phyloP scores from a whole-genome alignment of 2,329 filamentous ascomycete species.

The Juglanconis oblonga region DNA sequence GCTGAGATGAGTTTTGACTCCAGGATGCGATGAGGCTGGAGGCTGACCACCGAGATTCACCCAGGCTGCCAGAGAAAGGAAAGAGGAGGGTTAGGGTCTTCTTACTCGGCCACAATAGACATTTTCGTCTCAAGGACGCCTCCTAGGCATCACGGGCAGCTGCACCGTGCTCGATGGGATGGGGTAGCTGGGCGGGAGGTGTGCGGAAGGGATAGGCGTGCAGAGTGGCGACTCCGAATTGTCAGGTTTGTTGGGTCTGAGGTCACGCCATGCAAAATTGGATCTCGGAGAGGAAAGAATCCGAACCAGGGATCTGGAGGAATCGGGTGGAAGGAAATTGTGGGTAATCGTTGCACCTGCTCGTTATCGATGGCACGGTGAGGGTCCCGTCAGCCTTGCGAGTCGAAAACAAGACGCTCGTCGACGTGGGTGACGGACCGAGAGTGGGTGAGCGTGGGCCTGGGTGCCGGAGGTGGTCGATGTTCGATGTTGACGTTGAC shows the following conservation, averaged over 20 bases:
- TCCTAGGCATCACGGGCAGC: constrained; percentile 15
- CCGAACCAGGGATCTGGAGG: constrained; percentile 11
- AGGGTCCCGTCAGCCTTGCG: background rate
- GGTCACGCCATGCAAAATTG: constrained; percentile 18
- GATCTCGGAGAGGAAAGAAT: constrained; percentile 12
- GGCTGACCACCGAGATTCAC: no score
- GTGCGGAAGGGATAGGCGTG: background rate
- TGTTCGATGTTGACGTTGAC: no score
- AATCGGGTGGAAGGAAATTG: constrained; percentile 13
- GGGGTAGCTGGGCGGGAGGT: background rate
- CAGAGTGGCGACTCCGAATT: background rate
- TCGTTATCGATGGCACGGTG: background rate
- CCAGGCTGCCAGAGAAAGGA: background rate
- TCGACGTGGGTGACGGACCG: no score
- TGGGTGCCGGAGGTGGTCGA: no score
- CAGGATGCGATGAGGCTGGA: no score
- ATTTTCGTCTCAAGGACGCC: constrained; percentile 27
- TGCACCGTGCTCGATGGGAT: constrained; percentile 1
- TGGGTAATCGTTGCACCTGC: constrained; percentile 9
- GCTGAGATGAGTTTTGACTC: background rate
- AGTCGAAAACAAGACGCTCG: no score
- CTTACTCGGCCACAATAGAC: constrained; percentile 47
- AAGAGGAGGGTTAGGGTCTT: constrained; percentile 10
- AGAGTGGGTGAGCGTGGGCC: background rate
- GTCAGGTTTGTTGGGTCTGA: background rate